Evolutionary conservation across 169 alveolate species (phyloP).

Genomic region (Plasmodium vinckei): DNA sequence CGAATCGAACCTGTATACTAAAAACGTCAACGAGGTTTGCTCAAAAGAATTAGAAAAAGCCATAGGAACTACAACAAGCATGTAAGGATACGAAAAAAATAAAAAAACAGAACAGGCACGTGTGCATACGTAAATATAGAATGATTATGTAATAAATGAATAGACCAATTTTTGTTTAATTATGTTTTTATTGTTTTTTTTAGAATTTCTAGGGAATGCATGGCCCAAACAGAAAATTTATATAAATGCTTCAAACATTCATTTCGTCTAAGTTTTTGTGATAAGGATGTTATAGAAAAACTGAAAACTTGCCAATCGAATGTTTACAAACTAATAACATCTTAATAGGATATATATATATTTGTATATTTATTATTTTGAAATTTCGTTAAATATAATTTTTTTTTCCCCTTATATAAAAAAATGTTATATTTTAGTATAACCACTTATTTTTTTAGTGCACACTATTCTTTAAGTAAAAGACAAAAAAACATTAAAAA

Average conservation of each 20-base stretch:
- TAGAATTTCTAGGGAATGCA: constrained; percentile 63
- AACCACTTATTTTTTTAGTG: too few species aligned
- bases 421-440: too few species aligned
- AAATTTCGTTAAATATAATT: too few species aligned
- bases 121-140: not conserved
- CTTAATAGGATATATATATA: constrained; percentile 17
- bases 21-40: constrained; percentile 27
- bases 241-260: constrained; percentile 66
- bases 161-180: not conserved
- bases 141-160: not conserved
- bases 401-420: too few species aligned
- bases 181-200: not conserved
- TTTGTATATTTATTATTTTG: not conserved
- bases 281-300: constrained; percentile 50
- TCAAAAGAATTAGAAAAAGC: constrained; percentile 17
- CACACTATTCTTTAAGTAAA: too few species aligned
- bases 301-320: constrained; percentile 46
- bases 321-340: constrained; percentile 50
- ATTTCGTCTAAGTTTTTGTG: constrained; percentile 70
- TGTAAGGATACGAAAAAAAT: constrained; percentile 7
- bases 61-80: constrained; percentile 43
- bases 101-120: not conserved
- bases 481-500: too few species aligned
- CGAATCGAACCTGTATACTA: constrained; percentile 13
- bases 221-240: constrained; percentile 49